These are phyloP conservation scores for Chrysoporthe deuterocubensis DNA, from an alignment of 2,329 filamentous ascomycete genomes.

Conservation along the genomic window DNA sequence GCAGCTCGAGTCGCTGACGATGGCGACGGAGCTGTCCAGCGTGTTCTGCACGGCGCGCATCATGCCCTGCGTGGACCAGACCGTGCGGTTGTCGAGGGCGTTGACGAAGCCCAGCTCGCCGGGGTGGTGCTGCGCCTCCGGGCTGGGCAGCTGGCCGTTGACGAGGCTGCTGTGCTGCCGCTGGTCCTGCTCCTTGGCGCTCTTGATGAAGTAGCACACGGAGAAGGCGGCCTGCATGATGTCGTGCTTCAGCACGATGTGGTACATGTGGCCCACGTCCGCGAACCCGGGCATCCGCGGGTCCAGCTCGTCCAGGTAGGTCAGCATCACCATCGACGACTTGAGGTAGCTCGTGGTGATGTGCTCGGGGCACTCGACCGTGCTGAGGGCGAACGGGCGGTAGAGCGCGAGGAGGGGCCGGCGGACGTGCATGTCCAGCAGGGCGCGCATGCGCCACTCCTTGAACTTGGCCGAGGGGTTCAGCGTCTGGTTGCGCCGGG, in stretches of 20 bases:
- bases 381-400: constrained; percentile 58
- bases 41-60: constrained; percentile 51
- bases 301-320: constrained; percentile 59
- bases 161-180: constrained; percentile 1
- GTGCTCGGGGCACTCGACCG: constrained; percentile 52
- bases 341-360: constrained; percentile 57
- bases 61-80: constrained; percentile 49
- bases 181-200: constrained; percentile 32
- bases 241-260: constrained; percentile 57
- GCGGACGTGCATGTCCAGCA: constrained; percentile 59
- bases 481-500: constrained; percentile 45
- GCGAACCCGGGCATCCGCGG: constrained; percentile 50
- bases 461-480: constrained; percentile 51
- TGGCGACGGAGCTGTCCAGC: constrained; percentile 48
- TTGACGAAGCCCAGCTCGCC: constrained; percentile 41
- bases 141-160: constrained; percentile 25
- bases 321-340: constrained; percentile 59
- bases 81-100: constrained; percentile 41
- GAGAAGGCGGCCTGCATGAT: constrained; percentile 60
- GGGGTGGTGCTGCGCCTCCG: constrained; percentile 13
- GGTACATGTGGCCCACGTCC: constrained; percentile 56
- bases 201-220: constrained; percentile 58
- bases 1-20: constrained; percentile 50
- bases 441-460: constrained; percentile 55
- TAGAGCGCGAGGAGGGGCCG: constrained; percentile 57